phyloP scores from a whole-genome alignment of 257 asterid species.

The Verbena officinalis region DNA sequence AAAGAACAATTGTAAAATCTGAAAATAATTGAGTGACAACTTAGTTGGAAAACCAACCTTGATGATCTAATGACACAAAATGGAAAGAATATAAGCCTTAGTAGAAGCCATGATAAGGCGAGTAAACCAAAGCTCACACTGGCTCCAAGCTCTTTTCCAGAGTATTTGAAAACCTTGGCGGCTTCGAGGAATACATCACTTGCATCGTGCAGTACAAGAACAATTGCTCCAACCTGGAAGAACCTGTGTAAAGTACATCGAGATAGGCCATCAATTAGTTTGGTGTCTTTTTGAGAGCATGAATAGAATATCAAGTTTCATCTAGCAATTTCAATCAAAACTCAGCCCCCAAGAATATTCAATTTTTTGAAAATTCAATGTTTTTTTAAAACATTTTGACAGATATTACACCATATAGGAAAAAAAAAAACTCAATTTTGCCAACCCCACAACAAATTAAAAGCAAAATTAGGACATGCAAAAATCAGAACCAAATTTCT shows the following conservation, averaged over 20 bases:
- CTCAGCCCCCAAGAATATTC: neutral
- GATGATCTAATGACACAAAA: slow-evolving; percentile 82
- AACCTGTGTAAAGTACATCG: slow-evolving; percentile 49
- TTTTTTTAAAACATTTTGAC: neutral
- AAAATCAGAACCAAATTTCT: neutral
- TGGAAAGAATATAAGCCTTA: slow-evolving; percentile 87
- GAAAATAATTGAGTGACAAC: neutral
- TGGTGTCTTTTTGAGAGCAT: neutral
- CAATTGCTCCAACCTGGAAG: slow-evolving; percentile 75
- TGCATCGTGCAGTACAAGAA: slow-evolving; percentile 92
- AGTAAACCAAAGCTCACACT: slow-evolving; percentile 79
- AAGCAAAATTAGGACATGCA: neutral
- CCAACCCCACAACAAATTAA: neutral
- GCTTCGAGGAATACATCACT: slow-evolving; percentile 94
- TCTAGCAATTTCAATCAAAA: slow-evolving; percentile 18
- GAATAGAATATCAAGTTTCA: neutral
- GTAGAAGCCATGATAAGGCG: slow-evolving; percentile 78
- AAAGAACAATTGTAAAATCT: slow-evolving; percentile 14
- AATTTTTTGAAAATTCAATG: neutral
- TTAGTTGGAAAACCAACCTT: slow-evolving; percentile 46
- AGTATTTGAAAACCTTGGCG: slow-evolving; percentile 92
- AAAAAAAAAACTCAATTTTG: neutral
- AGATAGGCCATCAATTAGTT: slow-evolving; percentile 26
- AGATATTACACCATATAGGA: slow-evolving; percentile 4
- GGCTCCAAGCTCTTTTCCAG: slow-evolving; percentile 84